phyloP scores from a whole-genome alignment of 345 rosid genomes.

The Populus euphratica region DNA sequence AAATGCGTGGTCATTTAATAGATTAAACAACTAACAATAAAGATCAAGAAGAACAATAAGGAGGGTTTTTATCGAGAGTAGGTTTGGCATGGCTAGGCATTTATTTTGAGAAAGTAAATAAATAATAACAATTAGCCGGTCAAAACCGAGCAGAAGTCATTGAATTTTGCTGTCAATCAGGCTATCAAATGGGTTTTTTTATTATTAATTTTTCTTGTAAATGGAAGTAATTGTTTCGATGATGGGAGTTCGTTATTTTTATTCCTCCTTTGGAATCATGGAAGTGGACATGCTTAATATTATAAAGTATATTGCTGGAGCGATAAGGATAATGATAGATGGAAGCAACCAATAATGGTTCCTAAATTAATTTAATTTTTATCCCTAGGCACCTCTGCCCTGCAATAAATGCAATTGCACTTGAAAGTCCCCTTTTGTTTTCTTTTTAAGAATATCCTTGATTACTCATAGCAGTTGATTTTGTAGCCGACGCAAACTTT shows the following conservation, averaged over 20 bases:
- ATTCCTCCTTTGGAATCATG: too few species aligned
- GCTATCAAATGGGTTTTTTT: too few species aligned
- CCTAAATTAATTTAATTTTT: neutral
- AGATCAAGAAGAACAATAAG: neutral
- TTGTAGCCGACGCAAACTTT: too few species aligned
- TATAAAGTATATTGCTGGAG: neutral
- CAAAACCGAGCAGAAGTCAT: neutral
- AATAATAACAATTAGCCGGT: neutral
- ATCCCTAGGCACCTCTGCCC: neutral
- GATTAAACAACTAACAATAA: neutral
- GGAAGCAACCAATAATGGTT: neutral
- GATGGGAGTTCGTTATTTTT: too few species aligned
- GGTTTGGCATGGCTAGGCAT: neutral
- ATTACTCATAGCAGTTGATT: too few species aligned
- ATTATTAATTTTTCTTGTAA: too few species aligned
- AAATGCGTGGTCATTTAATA: too few species aligned
- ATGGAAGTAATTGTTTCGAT: too few species aligned
- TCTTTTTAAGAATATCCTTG: neutral
- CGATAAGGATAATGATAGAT: conserved; percentile 1
- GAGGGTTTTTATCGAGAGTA: too few species aligned
- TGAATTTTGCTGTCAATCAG: neutral
- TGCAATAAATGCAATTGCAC: neutral
- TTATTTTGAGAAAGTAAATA: neutral
- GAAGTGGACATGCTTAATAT: neutral
- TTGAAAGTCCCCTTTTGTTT: neutral